These are phyloP conservation scores for Flaveria floridana DNA, from an alignment of 140 eudicot species.

Conservation along the genomic window DNA sequence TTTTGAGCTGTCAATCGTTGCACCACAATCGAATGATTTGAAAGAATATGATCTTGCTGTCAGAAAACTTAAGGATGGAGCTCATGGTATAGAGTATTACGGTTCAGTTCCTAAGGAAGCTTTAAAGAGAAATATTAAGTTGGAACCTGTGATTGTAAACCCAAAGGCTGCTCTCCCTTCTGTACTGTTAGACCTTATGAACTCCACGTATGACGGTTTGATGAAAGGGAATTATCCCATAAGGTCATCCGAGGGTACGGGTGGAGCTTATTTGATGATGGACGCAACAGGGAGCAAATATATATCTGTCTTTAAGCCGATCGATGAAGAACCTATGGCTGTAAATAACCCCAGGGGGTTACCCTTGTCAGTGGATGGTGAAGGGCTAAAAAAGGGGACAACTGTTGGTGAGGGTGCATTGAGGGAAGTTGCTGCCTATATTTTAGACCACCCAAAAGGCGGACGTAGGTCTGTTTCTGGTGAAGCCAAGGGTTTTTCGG, in stretches of 20 bases:
- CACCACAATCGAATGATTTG: conserved; percentile 10
- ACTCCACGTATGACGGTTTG: conserved; percentile 45
- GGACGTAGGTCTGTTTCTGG: conserved; percentile 20
- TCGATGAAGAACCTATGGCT: conserved; percentile 84
- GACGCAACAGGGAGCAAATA: conserved; percentile 50
- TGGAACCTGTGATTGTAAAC: conserved; percentile 51
- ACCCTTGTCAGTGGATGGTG: conserved; percentile 56
- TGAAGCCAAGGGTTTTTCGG: conserved; percentile 53
- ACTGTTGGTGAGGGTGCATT: conserved; percentile 75
- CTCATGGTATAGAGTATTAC: conserved; percentile 16
- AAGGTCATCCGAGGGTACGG: conserved; percentile 69
- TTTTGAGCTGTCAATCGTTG: conserved; percentile 53
- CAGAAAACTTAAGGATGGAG: conserved; percentile 5
- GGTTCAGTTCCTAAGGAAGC: conserved; percentile 8
- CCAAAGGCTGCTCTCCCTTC: conserved; percentile 41
- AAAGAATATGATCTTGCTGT: conserved; percentile 7
- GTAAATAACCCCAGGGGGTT: conserved; percentile 67
- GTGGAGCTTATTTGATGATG: conserved; percentile 71
- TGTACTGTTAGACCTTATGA: conserved; percentile 43
- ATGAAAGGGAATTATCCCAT: conserved; percentile 47
- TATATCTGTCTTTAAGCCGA: conserved; percentile 64
- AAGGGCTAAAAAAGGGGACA: conserved; percentile 72
- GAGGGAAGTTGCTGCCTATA: conserved; percentile 71
- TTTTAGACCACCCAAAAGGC: conserved; percentile 44
- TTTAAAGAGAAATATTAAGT: conserved; percentile 25